Base-by-base conservation (phyloP, 805 yeast genomes). In the Cyberlindnera suaveolens region DNA sequence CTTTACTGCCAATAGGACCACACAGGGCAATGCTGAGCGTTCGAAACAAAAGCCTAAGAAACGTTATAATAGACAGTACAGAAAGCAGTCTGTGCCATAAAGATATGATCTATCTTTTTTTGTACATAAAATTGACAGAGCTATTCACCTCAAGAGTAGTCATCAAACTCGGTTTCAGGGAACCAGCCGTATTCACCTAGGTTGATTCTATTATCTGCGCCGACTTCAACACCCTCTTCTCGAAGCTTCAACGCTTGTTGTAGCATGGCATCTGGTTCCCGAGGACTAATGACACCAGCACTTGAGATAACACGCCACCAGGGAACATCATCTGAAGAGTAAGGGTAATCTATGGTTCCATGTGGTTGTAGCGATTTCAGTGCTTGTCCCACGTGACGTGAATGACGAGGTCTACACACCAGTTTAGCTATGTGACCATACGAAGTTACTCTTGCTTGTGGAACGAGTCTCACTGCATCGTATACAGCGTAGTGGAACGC, bases 261-360 rank as follows among this genome's bases (percentile, higher is more conserved):
- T 11, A 54, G 49, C 41, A 74, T 77, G 2, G 74, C 72, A 20
- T 60, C 59, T 0, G 56, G 62, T 9, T 57, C 75, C 36, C 85
- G 57, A 3, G 74, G 72, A 5, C 88, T 75, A 3, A 85, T 78
- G 16, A 62, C 66, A 0, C 93, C 93, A 15, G 74, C 62, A n/a
- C 84, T 67, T 19, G 74, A 71, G 9, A 85, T 66, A 2, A 85
- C 85, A 31, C 95, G 63, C 91, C 91, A 85, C 95, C 95, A 85
- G 4, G 53, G 53, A 5, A 49, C 53, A 32, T 49, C 45, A 10
- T 34, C 35, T 5, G 19, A 15, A 11, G 44, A 40, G 42, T 26
- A 49, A 3, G 53, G 53, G 34, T 49, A 49, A 5, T 39, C 50
- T 16, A 26, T 9, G 10, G 16, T 18, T 13, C 14, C 17, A 13